Conservation (phyloP, 2,329 filamentous ascomycete genomes). For the Ceratocystis cubensis region DNA sequence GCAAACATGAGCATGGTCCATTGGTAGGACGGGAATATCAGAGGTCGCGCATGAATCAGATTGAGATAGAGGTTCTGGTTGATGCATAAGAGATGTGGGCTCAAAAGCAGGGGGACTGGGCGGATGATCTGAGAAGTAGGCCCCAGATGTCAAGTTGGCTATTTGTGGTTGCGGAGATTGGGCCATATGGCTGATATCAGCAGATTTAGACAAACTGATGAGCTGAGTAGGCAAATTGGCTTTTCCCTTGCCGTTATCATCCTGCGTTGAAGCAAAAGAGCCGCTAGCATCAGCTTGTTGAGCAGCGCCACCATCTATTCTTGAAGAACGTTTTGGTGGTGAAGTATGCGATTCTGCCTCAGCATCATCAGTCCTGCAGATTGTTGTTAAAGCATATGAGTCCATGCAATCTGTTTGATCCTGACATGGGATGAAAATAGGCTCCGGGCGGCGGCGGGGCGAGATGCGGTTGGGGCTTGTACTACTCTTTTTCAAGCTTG, state of each 20-base stretch:
- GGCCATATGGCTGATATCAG: background rate
- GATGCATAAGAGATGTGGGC: background rate
- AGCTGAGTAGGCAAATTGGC: background rate
- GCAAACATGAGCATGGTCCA: background rate
- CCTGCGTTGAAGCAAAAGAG: background rate
- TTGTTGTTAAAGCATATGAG: background rate
- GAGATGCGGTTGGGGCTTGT: background rate
- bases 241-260: background rate
- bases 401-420: background rate
- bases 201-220: background rate
- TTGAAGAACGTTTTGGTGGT: background rate
- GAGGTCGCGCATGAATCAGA: background rate
- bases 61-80: background rate
- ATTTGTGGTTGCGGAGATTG: background rate
- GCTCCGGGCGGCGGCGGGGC: constrained; percentile 1
- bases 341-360: background rate
- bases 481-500: background rate
- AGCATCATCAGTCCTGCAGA: background rate
- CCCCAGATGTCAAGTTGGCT: background rate
- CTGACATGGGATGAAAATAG: constrained; percentile 13
- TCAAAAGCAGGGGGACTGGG: background rate
- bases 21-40: background rate
- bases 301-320: background rate
- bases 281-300: background rate
- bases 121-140: background rate